Conservation (phyloP, 75 land plant species). For the Cryptomeria japonica region DNA sequence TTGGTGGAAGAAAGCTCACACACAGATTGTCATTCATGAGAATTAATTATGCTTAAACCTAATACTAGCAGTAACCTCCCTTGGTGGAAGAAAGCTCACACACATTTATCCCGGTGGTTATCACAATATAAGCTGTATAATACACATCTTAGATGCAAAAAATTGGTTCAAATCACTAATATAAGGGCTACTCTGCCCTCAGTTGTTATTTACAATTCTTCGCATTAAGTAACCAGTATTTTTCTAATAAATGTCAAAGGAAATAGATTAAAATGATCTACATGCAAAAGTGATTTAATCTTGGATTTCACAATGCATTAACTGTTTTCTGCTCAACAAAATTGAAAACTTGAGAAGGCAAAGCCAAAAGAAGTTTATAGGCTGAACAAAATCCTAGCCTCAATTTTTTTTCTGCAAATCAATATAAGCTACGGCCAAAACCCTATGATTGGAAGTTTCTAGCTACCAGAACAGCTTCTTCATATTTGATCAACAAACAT, state of each 20-base stretch:
- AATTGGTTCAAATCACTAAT: too few relatives aligned
- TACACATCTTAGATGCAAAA: not conserved
- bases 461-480: not conserved
- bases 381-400: too few relatives aligned
- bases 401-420: not conserved
- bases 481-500: not conserved
- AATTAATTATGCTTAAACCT: not conserved
- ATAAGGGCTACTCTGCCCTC: not conserved
- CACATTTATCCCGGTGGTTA: not conserved
- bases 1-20: not conserved
- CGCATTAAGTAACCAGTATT: not conserved
- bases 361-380: not conserved
- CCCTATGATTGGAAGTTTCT: not conserved
- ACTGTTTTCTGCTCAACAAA: not conserved
- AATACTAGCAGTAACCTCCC: not conserved
- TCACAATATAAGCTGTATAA: not conserved
- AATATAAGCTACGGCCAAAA: not conserved
- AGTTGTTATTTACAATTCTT: not conserved
- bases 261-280: not conserved
- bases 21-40: not conserved
- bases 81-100: not conserved
- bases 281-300: not conserved
- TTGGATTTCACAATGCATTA: not conserved
- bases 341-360: not conserved
- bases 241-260: not conserved